Evolutionary conservation across 2,329 filamentous ascomycete species (phyloP), one percentile per base, ranked within the genome.

Genomic region (Diaporthe velutina): DNA sequence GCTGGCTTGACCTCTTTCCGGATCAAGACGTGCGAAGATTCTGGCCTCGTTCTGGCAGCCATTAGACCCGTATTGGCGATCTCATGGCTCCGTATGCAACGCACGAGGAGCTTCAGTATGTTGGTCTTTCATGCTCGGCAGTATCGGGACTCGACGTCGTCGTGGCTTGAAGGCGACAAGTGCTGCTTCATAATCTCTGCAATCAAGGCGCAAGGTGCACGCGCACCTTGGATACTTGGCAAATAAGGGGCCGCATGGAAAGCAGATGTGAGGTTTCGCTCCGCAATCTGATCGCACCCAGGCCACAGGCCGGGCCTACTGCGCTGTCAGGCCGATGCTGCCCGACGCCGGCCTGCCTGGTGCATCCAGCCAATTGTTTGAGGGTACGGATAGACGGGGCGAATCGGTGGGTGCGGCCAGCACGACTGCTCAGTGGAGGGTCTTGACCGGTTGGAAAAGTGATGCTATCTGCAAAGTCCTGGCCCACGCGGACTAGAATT

Each of bases 381-480:
- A 28, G 22, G n/a, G 22, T 38, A n/a, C n/a, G n/a, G n/a, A n/a
- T n/a, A 38, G 30, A 40, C 33, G 17, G 54, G 15, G 30, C 40
- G 22, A 40, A 40, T 68, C 64, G 57, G 70, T 40, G 57, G 25
- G 25, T 48, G 30, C 33, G 64, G n/a, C 57, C 70, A 67, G 45
- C 22, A 28, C n/a, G 45, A n/a, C 35, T n/a, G 57, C 25, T 22
- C 19, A 33, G 22, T 40, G 17, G 17, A 30, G n/a, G 45, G 19
- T 33, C 33, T 42, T 72, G 57, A 72, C 70, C 70, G 70, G 70
- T 72, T 61, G 35, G 22, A 35, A n/a, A 55, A 38, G 42, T 72
- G 64, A 64, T 64, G 70, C 50, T 60, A 54, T 64, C 70, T 72
- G 70, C 57, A 64, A 42, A 33, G 57, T 71, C 70, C 52, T 70